phyloP scores from a whole-genome alignment of 1,139 yeast species.

The Diutina rugosa region DNA sequence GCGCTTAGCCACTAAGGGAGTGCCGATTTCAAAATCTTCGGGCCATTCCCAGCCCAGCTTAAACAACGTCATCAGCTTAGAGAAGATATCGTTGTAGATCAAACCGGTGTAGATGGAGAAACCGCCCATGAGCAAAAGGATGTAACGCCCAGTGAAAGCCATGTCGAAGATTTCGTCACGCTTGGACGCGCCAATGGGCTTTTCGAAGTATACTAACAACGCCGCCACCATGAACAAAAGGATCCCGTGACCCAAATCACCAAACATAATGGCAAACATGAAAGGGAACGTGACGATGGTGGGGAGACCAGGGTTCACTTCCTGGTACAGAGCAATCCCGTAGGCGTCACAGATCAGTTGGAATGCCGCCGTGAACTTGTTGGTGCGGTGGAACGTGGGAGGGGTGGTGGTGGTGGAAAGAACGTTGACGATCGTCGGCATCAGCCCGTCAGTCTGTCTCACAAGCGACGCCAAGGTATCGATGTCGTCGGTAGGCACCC shows the following conservation, averaged over 20 bases:
- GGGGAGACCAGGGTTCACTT: conserved; percentile 92
- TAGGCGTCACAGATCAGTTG: conserved; percentile 92
- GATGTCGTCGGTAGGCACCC: conserved; percentile 59
- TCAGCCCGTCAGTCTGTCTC: conserved; percentile 10
- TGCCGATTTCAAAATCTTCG: conserved; percentile 46
- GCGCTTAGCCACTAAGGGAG: conserved; percentile 47
- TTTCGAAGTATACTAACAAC: conserved; percentile 58
- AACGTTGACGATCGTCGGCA: conserved; percentile 73
- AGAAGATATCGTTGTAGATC: conserved; percentile 84
- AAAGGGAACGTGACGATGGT: conserved; percentile 94
- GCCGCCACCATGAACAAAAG: conserved; percentile 64
- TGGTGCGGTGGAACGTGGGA: conserved; percentile 86
- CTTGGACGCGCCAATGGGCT: conserved; percentile 46
- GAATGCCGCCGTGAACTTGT: conserved; percentile 85
- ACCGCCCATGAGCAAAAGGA: conserved; percentile 77
- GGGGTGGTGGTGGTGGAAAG: conserved; percentile 75
- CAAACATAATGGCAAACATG: conserved; percentile 99
- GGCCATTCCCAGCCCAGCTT: conserved; percentile 93
- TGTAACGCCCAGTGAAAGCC: conserved; percentile 91
- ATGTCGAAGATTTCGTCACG: conserved; percentile 92
- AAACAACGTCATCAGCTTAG: conserved; percentile 79
- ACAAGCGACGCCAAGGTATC: conserved; percentile 11
- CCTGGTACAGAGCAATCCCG: conserved; percentile 89
- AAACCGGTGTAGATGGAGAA: conserved; percentile 93
- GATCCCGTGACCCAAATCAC: conserved; percentile 94